Conservation (phyloP, 495 filamentous ascomycete species). For the Aspergillus nidulans region DNA sequence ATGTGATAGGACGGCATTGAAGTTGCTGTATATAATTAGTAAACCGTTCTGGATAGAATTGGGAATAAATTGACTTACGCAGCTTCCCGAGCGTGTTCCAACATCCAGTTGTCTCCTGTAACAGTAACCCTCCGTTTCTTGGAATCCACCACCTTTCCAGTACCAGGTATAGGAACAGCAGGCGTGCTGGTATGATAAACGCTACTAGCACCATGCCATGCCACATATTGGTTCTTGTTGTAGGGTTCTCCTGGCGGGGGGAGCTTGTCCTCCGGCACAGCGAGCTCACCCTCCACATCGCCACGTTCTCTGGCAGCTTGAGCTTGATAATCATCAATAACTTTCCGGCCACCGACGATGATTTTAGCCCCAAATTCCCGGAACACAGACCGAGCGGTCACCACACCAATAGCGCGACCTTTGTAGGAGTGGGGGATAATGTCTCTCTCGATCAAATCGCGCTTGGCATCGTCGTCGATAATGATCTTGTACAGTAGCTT, state of each 20-base stretch:
- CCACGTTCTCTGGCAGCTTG: slow-evolving; percentile 71
- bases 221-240: slow-evolving; percentile 94
- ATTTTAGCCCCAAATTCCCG: slow-evolving; percentile 94
- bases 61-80: slow-evolving; percentile 52
- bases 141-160: slow-evolving; percentile 62
- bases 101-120: slow-evolving; percentile 97
- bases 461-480: slow-evolving; percentile 87
- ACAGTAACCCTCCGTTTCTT: slow-evolving; percentile 83
- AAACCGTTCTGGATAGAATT: neutral
- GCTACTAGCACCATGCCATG: slow-evolving; percentile 93
- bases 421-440: slow-evolving; percentile 98
- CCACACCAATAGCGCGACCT: slow-evolving; percentile 93
- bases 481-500: slow-evolving; percentile 93
- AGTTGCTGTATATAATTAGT: slow-evolving; percentile 52
- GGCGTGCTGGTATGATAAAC: slow-evolving; percentile 87
- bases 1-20: slow-evolving; percentile 65
- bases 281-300: slow-evolving; percentile 82
- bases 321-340: slow-evolving; percentile 88
- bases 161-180: slow-evolving; percentile 63
- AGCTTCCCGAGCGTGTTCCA: slow-evolving; percentile 86
- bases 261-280: slow-evolving; percentile 77
- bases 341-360: slow-evolving; percentile 79
- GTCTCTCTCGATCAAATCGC: slow-evolving; percentile 86
- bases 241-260: slow-evolving; percentile 69
- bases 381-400: slow-evolving; percentile 94